Percentiles rank a stretch among this genome's conserved stretches.
phyloP scores from a whole-genome alignment of 495 filamentous ascomycete species.

The Eremomyces bilateralis region DNA sequence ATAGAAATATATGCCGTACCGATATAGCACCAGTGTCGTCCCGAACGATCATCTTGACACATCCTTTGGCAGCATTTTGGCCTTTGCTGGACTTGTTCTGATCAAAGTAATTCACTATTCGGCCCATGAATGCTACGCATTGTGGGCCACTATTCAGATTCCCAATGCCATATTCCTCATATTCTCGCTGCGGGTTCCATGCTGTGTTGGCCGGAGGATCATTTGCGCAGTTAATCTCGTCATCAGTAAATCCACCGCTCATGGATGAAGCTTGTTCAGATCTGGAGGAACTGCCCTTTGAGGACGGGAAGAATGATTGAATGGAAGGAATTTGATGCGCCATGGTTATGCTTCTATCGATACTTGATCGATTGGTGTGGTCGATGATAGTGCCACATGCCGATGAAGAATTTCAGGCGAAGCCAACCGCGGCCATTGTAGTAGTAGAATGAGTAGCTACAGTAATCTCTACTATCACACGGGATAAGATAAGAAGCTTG shows the following conservation, averaged over 20 bases:
- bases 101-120: slow-evolving; percentile 34
- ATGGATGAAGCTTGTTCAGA: slow-evolving; percentile 7
- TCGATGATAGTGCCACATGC: too few species aligned
- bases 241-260: slow-evolving; percentile 30
- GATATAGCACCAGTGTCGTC: slow-evolving; percentile 35
- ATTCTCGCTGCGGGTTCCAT: slow-evolving; percentile 34
- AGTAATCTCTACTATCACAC: too few species aligned
- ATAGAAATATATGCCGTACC: slow-evolving; percentile 17
- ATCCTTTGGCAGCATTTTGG: slow-evolving; percentile 23
- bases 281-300: slow-evolving; percentile 1
- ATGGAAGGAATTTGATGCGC: slow-evolving; percentile 22
- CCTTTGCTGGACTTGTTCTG: slow-evolving; percentile 18
- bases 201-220: slow-evolving; percentile 19
- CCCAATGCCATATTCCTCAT: slow-evolving; percentile 27
- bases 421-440: too few species aligned
- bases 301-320: slow-evolving; percentile 28
- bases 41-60: slow-evolving; percentile 31
- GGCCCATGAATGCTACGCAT: slow-evolving; percentile 31
- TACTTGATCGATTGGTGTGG: too few species aligned
- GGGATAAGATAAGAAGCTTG: too few species aligned
- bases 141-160: slow-evolving; percentile 28
- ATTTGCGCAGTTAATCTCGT: slow-evolving; percentile 22
- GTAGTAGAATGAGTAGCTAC: too few species aligned
- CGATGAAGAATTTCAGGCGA: too few species aligned
- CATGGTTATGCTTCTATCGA: too few species aligned